Evolutionary conservation across 2,329 filamentous ascomycete genomes (phyloP).

Genomic region (Eurotiales sp.): DNA sequence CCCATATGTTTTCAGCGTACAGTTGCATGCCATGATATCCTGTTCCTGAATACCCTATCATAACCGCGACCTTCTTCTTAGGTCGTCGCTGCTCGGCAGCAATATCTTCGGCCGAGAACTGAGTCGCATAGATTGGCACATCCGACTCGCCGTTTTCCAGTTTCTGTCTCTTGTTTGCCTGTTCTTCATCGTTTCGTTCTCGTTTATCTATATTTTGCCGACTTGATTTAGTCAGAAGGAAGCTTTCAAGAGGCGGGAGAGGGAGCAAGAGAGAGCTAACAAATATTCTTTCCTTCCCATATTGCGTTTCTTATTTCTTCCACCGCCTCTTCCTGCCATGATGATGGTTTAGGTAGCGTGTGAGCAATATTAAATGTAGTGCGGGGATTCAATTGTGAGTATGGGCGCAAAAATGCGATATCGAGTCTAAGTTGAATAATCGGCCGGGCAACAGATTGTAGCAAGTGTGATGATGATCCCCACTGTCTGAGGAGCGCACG

Average conservation of each 20-base stretch:
- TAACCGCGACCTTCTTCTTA: constrained; percentile 92
- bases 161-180: constrained; percentile 55
- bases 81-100: constrained; percentile 80
- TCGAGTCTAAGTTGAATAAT: neutral
- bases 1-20: constrained; percentile 28
- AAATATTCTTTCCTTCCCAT: constrained; percentile 63
- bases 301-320: constrained; percentile 60
- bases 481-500: neutral
- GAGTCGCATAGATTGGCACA: constrained; percentile 52
- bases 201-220: constrained; percentile 51
- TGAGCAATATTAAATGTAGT: neutral
- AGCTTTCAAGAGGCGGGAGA: constrained; percentile 15
- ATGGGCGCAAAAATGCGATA: neutral
- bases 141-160: constrained; percentile 44
- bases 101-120: constrained; percentile 75
- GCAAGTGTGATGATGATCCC: neutral
- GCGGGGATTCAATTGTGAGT: constrained; percentile 3
- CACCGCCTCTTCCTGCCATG: constrained; percentile 30
- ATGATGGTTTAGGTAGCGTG: neutral
- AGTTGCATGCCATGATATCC: constrained; percentile 98
- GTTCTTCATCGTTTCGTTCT: constrained; percentile 47
- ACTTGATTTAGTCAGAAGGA: constrained; percentile 51
- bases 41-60: constrained; percentile 93
- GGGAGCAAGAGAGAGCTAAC: constrained; percentile 42
- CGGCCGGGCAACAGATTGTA: neutral